Evolutionary conservation across 257 asterid genomes (phyloP), one percentile per base, ranked within the genome.

Genomic region (Cynanchum wilfordii): DNA sequence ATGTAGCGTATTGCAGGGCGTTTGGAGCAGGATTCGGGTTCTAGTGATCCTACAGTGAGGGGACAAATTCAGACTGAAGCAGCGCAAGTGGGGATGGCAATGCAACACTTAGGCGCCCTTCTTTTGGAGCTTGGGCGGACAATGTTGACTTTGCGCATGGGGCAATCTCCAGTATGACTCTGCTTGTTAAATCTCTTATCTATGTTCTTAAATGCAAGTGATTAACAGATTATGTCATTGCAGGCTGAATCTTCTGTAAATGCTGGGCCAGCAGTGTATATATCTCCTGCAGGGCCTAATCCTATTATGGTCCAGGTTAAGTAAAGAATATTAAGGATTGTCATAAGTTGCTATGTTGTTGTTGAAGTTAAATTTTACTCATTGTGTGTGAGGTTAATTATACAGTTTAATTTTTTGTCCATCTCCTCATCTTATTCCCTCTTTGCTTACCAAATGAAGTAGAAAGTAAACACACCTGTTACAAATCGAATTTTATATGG

Each of bases 301-400:
- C 99, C 98, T 7, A 87, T 95, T 44, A 95, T 95, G 99, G 99
- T 84, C 80, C 99, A 95, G 99, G 99, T 94, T 66, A 79, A 87
- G 81, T 55, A 25, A 16, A 27, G 40, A 25, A 30, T 19, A 40
- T 70, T 55, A 49, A 58, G 38, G 16, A 11, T 11, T 42, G 10
- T 54, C 27, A 25, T 27, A 42, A 42, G 24, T 0, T 15, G 29
- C 12, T 7, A 6, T 33, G 42, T 71, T 40, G 52, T 10, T 54
- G 33, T 51, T 40, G 5, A 44, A 13, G 66, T 51, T 40, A 25
- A 52, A 40, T 36, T 13, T 54, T 62, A 19, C 24, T 33, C 3
- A 64, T 59, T 27, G 15, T 27, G n/a, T 36, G 27, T 30, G 49
- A 19, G 9, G 16, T 36, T 64, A 36, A 8, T 63, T 19, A 36